Conservation (phyloP, 306 rosid species). For the Phaseolus lunatus region DNA sequence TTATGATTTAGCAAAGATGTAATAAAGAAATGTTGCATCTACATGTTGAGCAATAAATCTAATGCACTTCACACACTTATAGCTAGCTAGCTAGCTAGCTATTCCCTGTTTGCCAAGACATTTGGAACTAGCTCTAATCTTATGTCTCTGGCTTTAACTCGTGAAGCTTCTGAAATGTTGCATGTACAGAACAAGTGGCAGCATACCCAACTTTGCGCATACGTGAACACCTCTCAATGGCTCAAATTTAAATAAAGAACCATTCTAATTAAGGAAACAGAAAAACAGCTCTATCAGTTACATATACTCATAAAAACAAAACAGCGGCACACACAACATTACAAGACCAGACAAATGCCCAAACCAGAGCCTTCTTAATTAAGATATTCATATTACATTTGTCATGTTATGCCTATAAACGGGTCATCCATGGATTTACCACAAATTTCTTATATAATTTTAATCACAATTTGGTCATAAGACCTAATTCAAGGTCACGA, state of each 20-base stretch:
- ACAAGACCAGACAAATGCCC: too few relatives aligned
- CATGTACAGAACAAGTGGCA: constrained; percentile 40
- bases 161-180: constrained; percentile 47
- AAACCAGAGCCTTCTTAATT: too few relatives aligned
- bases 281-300: constrained; percentile 2
- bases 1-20: background rate
- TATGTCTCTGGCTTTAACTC: constrained; percentile 38
- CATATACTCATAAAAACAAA: background rate
- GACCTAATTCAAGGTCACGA: too few relatives aligned
- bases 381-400: too few relatives aligned
- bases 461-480: too few relatives aligned
- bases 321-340: background rate
- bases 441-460: too few relatives aligned
- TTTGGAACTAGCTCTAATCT: constrained; percentile 2
- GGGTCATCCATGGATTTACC: too few relatives aligned
- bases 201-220: constrained; percentile 23
- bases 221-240: background rate
- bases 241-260: background rate
- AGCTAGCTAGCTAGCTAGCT: background rate
- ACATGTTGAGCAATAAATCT: constrained; percentile 28
- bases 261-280: background rate
- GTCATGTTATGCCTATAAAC: too few relatives aligned
- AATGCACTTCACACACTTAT: constrained; percentile 10
- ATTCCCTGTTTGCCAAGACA: constrained; percentile 44
- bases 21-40: constrained; percentile 29